A percentile compares a stretch with the other conserved stretches of the same genome.
phyloP scores from a whole-genome alignment of 306 rosid species.

The Trifolium repens region DNA sequence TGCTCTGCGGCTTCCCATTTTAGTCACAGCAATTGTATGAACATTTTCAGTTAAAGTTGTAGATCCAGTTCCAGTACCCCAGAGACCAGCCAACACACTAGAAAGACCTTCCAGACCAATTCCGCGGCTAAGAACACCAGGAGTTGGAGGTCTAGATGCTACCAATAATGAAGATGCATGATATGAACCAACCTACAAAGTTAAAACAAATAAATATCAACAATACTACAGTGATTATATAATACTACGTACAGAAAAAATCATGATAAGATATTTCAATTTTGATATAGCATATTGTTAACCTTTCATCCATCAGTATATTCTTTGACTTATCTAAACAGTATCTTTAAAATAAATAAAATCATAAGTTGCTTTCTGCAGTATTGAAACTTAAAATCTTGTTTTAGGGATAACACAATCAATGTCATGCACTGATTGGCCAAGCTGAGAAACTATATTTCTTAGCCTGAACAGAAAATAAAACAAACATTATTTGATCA shows the following conservation, averaged over 20 bases:
- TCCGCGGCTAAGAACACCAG: constrained; percentile 93
- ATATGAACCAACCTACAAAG: constrained; percentile 87
- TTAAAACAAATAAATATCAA: constrained; percentile 52
- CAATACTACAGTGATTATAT: constrained; percentile 30
- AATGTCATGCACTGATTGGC: constrained; percentile 8
- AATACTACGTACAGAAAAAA: constrained; percentile 7
- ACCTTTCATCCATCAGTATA: constrained; percentile 22
- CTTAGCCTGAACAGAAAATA: constrained; percentile 10
- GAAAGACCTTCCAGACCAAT: constrained; percentile 95
- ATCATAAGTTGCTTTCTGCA: constrained; percentile 6
- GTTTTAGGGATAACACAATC: constrained; percentile 11
- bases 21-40: constrained; percentile 96
- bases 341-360: constrained; percentile 16
- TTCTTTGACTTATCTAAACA: constrained; percentile 5
- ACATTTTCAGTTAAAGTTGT: constrained; percentile 93
- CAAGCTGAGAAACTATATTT: constrained; percentile 2
- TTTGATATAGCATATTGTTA: constrained; percentile 15
- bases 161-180: constrained; percentile 96
- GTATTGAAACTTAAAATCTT: background rate
- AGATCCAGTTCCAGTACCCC: constrained; percentile 99
- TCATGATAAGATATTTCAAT: background rate
- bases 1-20: constrained; percentile 99
- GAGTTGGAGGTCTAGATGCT: constrained; percentile 97
- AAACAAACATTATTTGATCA: background rate
- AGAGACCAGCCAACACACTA: constrained; percentile 93